Percentiles rank a stretch among this genome's conserved stretches.
These are phyloP conservation scores for Rosa hybrid DNA, from an alignment of 331 rosid species.

Conservation along the genomic window DNA sequence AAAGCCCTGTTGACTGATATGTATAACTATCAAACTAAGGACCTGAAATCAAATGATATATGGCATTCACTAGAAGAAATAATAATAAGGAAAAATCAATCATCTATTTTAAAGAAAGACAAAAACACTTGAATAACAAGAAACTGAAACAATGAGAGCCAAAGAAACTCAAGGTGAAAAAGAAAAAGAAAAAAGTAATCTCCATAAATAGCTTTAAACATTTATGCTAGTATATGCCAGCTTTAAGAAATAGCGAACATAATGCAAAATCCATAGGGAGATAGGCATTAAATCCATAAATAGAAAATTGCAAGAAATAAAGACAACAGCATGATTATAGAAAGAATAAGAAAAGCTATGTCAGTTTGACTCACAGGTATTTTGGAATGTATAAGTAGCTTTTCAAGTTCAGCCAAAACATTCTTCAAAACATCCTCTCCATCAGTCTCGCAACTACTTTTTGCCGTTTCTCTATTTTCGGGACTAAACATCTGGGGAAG, in stretches of 20 bases:
- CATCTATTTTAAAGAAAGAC: background rate
- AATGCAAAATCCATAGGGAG: background rate
- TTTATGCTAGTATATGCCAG: background rate
- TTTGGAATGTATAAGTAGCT: conserved; percentile 69
- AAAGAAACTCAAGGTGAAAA: background rate
- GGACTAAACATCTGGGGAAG: conserved; percentile 71
- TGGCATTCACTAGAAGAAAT: background rate
- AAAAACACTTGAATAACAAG: too few relatives aligned
- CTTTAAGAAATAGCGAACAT: conserved; percentile 4
- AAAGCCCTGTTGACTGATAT: background rate
- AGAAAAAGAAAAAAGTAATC: background rate
- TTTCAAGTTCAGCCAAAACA: conserved; percentile 71
- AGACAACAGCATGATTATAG: background rate
- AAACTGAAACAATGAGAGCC: background rate
- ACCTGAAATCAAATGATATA: background rate
- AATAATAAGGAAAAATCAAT: background rate
- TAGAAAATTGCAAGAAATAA: conserved; percentile 16
- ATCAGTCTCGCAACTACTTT: conserved; percentile 38
- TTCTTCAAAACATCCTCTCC: conserved; percentile 48
- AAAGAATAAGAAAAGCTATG: conserved; percentile 14
- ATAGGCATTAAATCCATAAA: background rate
- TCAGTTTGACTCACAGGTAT: conserved; percentile 79
- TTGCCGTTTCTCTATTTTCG: conserved; percentile 42
- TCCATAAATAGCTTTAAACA: background rate
- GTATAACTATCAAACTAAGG: background rate